These are phyloP conservation scores for Helminthosporium solani DNA, from an alignment of 2,329 filamentous ascomycete species.

Conservation along the genomic window DNA sequence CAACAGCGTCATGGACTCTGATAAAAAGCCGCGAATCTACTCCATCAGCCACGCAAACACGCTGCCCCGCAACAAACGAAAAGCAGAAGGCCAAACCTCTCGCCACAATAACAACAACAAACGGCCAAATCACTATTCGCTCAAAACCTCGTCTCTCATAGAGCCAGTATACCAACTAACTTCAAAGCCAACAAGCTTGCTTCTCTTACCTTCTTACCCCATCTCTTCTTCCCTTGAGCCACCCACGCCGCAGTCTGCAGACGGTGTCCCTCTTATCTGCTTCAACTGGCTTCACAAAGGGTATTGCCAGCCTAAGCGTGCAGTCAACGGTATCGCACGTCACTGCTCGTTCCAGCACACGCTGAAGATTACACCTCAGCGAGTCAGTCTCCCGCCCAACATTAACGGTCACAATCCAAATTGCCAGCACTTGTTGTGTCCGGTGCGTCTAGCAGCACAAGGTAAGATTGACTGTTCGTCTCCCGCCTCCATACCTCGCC, in stretches of 20 bases:
- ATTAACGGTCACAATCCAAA: slow-evolving; percentile 6
- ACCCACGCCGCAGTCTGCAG: background rate
- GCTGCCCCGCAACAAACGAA: slow-evolving; percentile 2
- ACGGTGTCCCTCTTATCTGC: slow-evolving; percentile 12
- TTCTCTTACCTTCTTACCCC: background rate
- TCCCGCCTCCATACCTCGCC: background rate
- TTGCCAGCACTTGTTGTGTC: slow-evolving; percentile 19
- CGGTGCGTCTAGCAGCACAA: slow-evolving; percentile 5
- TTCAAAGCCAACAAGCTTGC: background rate
- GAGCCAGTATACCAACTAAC: background rate
- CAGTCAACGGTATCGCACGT: background rate
- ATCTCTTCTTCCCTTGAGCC: background rate
- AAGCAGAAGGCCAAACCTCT: background rate
- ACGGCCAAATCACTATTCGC: background rate
- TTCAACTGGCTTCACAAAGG: slow-evolving; percentile 29
- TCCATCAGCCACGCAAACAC: slow-evolving; percentile 23
- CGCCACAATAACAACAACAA: background rate
- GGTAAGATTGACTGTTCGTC: background rate
- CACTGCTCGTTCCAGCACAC: slow-evolving; percentile 17
- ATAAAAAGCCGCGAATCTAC: background rate
- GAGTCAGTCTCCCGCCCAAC: slow-evolving; percentile 13
- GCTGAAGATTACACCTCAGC: slow-evolving; percentile 1
- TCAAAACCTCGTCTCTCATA: background rate
- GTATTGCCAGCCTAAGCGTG: slow-evolving; percentile 11
- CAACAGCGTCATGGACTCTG: background rate